phyloP scores from a whole-genome alignment of 495 filamentous ascomycete species.

The Aspergillus bertholletiae region DNA sequence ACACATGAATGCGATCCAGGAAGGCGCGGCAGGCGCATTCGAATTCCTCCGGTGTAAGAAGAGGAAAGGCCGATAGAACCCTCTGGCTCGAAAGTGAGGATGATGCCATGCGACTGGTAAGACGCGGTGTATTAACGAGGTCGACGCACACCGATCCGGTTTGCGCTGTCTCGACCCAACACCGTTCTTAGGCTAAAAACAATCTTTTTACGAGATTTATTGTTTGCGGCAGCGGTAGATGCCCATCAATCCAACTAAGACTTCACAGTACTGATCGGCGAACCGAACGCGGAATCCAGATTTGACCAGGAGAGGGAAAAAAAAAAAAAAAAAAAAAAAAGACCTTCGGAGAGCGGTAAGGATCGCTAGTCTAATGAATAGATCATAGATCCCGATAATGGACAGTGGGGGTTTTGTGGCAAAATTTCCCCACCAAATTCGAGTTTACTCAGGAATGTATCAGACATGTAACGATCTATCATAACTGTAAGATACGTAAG shows the following conservation, averaged over 20 bases:
- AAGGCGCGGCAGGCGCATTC: slow-evolving; percentile 56
- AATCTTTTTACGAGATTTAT: slow-evolving; percentile 1
- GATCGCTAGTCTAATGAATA: not conserved
- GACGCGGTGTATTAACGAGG: slow-evolving; percentile 16
- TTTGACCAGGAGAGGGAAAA: not conserved
- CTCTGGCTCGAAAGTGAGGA: not conserved
- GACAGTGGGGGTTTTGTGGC: too few species aligned
- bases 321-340: not conserved
- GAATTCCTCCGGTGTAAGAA: slow-evolving; percentile 57
- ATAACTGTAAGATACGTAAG: too few species aligned
- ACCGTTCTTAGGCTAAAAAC: not conserved
- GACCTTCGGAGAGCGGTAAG: not conserved
- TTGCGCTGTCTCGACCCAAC: not conserved
- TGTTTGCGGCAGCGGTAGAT: slow-evolving; percentile 2
- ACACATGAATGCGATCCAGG: slow-evolving; percentile 44
- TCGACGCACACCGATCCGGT: slow-evolving; percentile 14
- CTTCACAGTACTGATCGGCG: not conserved
- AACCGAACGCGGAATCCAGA: not conserved
- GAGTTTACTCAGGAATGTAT: too few species aligned
- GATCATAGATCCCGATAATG: too few species aligned
- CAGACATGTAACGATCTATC: not conserved
- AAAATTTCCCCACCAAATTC: too few species aligned
- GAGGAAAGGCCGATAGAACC: slow-evolving; percentile 41
- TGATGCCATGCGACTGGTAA: slow-evolving; percentile 22
- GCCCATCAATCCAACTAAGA: not conserved